Evolutionary conservation across 495 filamentous ascomycete genomes (phyloP), one percentile per base, ranked within the genome.

Genomic region (Penicillium nucicola): DNA sequence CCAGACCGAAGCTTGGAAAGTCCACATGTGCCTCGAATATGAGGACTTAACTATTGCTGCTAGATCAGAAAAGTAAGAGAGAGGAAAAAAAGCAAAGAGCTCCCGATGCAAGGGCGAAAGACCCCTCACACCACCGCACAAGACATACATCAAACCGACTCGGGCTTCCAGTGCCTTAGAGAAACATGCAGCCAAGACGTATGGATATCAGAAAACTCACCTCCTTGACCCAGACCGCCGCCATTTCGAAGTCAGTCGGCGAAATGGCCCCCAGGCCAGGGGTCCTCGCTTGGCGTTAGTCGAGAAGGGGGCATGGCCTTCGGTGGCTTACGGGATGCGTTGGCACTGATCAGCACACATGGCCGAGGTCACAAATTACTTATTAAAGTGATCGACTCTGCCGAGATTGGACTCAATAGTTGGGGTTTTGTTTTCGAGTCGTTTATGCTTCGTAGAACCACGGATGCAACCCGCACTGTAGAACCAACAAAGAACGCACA

Each of bases 321-420:
- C 17, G 34, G 28, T 41, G 14, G 12, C 14, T 45, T 36, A 11
- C 12, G 18, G 14, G 28, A 32, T 41, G 36, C 41, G 46, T 8
- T 48, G 46, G 36, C 46, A 39, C 38, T 23, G 40, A 15, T 12
- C 42, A 31, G 32, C 28, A 19, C 25, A 43, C 41, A 43, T 43
- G 41, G 40, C 40, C 4, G 7, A 28, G 25, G 7, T 9, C 25
- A 28, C 25, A 28, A 8, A 28, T 6, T 28, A 28, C 5, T 9
- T 8, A 28, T 23, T 23, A 28, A 28, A 28, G 2, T 28, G 25
- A 28, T 28, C 25, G 7, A 28, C 7, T 28, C 25, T 28, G 10
- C 25, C 25, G 25, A 28, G 7, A 28, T 9, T 28, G 5, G 25
- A 28, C 25, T 9, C 25, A 28, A 6, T 9, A 9, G 5, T 28